These are phyloP conservation scores for Nasturtium officinale DNA, from an alignment of 345 rosid genomes.

Conservation along the genomic window DNA sequence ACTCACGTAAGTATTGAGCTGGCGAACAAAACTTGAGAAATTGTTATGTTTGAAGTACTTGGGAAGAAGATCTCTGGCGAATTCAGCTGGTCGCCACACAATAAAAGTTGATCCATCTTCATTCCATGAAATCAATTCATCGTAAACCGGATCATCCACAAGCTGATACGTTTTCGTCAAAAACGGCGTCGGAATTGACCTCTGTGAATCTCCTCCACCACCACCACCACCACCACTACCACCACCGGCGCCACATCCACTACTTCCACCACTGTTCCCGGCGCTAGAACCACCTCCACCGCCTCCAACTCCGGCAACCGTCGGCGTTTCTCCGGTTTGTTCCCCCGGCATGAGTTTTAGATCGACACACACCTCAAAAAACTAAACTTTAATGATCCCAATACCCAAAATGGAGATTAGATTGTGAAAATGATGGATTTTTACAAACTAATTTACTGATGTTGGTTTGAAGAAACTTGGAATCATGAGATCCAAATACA, in stretches of 20 bases:
- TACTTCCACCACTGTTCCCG: conserved; percentile 41
- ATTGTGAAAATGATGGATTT: neutral
- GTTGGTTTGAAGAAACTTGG: conserved; percentile 6
- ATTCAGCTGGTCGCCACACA: conserved; percentile 94
- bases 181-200: conserved; percentile 91
- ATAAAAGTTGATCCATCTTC: conserved; percentile 85
- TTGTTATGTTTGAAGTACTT: conserved; percentile 93
- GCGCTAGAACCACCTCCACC: conserved; percentile 45
- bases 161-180: conserved; percentile 84
- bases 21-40: conserved; percentile 95
- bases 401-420: conserved; percentile 18
- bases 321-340: conserved; percentile 62
- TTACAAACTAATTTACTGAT: neutral
- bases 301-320: conserved; percentile 41
- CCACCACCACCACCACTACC: conserved; percentile 49
- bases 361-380: conserved; percentile 44
- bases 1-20: conserved; percentile 93
- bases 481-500: conserved; percentile 23
- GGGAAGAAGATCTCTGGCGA: conserved; percentile 91
- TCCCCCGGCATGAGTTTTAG: conserved; percentile 60
- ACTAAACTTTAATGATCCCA: conserved; percentile 7
- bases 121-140: conserved; percentile 87
- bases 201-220: conserved; percentile 60
- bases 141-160: conserved; percentile 72
- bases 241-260: conserved; percentile 37